Conservation (phyloP, 257 asterid species). For the Verbena officinalis region DNA sequence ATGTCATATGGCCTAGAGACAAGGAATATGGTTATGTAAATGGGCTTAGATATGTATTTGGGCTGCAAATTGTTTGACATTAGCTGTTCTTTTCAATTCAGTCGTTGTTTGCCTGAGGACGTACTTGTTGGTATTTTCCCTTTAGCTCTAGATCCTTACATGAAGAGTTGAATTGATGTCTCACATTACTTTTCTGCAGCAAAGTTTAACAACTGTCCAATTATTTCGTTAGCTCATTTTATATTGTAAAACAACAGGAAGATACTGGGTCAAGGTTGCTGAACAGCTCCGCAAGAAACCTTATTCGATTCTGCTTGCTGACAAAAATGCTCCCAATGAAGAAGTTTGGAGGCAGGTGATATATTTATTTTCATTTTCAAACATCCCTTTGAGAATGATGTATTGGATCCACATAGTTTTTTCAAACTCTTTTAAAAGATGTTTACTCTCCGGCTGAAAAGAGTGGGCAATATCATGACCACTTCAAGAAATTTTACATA, state of each 20-base stretch:
- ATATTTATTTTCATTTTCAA: conserved; percentile 22
- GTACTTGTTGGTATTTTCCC: not conserved
- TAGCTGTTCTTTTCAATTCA: conserved; percentile 4
- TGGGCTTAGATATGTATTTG: not conserved
- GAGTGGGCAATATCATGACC: conserved; percentile 17
- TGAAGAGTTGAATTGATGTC: not conserved
- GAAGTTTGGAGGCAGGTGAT: conserved; percentile 92
- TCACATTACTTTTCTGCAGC: not conserved
- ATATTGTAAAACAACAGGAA: conserved; percentile 47
- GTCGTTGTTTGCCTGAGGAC: conserved; percentile 15
- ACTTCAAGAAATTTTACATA: conserved; percentile 12
- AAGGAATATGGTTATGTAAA: not conserved
- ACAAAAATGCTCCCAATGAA: conserved; percentile 98
- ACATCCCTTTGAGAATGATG: conserved; percentile 8
- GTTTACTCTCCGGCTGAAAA: conserved; percentile 10
- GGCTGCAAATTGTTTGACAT: conserved; percentile 5
- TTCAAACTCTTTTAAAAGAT: conserved; percentile 16
- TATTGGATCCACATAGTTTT: not conserved
- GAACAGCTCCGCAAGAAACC: conserved; percentile 81
- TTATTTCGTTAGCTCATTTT: not conserved
- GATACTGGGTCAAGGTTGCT: conserved; percentile 84
- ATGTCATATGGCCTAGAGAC: conserved; percentile 7
- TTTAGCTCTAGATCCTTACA: conserved; percentile 7
- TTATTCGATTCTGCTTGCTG: conserved; percentile 87
- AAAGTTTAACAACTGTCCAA: conserved; percentile 1